Conservation (phyloP, 441 rosid species). For the Gossypium schwendimanii region DNA sequence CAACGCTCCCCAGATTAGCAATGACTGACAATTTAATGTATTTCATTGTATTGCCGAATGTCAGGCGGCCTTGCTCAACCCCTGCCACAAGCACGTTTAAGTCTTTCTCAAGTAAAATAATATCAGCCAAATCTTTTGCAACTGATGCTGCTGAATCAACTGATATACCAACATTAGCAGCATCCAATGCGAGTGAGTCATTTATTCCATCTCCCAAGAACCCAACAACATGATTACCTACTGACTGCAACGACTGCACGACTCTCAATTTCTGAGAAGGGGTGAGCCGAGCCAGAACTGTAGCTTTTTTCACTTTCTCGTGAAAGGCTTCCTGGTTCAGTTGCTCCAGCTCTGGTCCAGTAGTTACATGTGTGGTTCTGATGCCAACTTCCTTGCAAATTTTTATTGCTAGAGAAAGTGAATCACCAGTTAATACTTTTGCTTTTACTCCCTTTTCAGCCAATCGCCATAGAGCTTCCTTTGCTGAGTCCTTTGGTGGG, state of each 20-base stretch:
- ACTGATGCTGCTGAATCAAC: conserved; percentile 67
- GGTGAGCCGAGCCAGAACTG: conserved; percentile 63
- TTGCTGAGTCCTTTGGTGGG: conserved; percentile 71
- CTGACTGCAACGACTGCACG: conserved; percentile 57
- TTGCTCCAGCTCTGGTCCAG: conserved; percentile 68
- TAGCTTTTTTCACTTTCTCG: conserved; percentile 53
- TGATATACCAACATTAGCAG: conserved; percentile 59
- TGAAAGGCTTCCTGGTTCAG: conserved; percentile 54
- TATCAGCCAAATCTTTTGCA: conserved; percentile 61
- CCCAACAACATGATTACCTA: conserved; percentile 54
- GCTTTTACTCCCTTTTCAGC: conserved; percentile 76
- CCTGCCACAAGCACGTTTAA: conserved; percentile 44
- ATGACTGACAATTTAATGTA: conserved; percentile 65
- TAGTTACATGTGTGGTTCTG: conserved; percentile 51
- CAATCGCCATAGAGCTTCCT: conserved; percentile 64
- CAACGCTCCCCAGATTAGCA: conserved; percentile 48
- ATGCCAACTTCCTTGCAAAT: conserved; percentile 71
- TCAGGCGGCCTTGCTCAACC: conserved; percentile 51
- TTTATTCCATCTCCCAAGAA: conserved; percentile 66
- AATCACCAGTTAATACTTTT: conserved; percentile 66
- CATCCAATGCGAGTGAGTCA: conserved; percentile 67
- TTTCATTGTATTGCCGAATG: conserved; percentile 68
- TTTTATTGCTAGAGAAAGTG: conserved; percentile 50
- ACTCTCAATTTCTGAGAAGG: conserved; percentile 61
- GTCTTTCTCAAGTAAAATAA: conserved; percentile 64